phyloP scores from a whole-genome alignment of 2,329 filamentous ascomycete genomes.

The Lachnellula cervina region DNA sequence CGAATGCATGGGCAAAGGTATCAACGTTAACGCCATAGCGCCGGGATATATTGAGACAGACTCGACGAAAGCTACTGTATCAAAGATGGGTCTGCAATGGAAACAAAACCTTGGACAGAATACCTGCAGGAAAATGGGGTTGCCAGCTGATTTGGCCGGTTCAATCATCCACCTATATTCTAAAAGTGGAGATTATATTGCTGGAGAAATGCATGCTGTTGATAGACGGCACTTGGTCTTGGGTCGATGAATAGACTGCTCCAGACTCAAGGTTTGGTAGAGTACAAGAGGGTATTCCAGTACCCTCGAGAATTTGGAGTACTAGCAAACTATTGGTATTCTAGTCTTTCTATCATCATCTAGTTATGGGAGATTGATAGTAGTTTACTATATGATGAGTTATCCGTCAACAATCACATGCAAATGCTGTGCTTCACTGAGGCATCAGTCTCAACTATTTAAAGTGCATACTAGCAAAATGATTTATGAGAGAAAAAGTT shows the following conservation, averaged over 20 bases:
- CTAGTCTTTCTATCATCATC: no score
- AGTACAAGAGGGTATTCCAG: not conserved
- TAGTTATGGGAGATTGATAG: no score
- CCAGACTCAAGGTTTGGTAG: not conserved
- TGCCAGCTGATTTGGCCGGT: constrained; percentile 81
- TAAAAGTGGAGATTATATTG: constrained; percentile 33
- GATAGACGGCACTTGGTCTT: constrained; percentile 7
- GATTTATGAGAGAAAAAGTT: no score
- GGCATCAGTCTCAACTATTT: no score
- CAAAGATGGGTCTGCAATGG: constrained; percentile 62
- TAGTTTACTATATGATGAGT: no score
- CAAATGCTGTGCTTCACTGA: no score
- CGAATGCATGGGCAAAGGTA: constrained; percentile 70
- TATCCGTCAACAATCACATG: no score
- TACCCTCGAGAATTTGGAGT: no score
- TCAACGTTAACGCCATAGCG: constrained; percentile 79
- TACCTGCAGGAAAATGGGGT: constrained; percentile 78
- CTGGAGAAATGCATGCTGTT: constrained; percentile 13
- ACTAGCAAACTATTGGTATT: no score
- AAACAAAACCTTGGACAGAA: constrained; percentile 67
- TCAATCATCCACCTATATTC: constrained; percentile 60
- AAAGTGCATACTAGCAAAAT: no score
- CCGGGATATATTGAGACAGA: constrained; percentile 84
- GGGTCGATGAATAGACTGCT: not conserved
- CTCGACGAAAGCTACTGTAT: constrained; percentile 82